Conservation (phyloP, 2,329 filamentous ascomycete species). For the Albophoma yamanashiensis region DNA sequence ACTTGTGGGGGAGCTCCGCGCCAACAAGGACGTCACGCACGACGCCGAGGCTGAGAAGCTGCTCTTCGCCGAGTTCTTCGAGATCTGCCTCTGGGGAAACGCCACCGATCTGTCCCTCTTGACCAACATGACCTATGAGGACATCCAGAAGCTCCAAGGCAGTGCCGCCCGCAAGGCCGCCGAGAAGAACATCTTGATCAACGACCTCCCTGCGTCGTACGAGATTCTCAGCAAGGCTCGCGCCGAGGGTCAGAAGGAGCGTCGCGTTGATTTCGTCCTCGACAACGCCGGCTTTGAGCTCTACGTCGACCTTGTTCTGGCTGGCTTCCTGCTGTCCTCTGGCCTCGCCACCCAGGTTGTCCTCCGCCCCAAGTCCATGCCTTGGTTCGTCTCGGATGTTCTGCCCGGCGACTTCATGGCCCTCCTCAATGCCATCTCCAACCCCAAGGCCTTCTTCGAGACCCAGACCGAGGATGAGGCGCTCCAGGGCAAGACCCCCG, state of each 20-base stretch:
- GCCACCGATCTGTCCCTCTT: constrained; percentile 88
- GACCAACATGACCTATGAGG: constrained; percentile 83
- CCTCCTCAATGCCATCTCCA: constrained; percentile 70
- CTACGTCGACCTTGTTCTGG: constrained; percentile 87
- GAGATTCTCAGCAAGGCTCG: constrained; percentile 54
- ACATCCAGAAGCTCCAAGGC: constrained; percentile 94
- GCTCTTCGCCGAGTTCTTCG: constrained; percentile 85
- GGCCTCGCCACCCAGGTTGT: constrained; percentile 80
- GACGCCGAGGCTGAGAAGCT: constrained; percentile 62
- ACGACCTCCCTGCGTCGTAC: constrained; percentile 70
- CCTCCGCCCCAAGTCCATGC: constrained; percentile 87
- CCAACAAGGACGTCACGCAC: constrained; percentile 36
- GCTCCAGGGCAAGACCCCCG: constrained; percentile 43
- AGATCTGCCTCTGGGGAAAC: constrained; percentile 96
- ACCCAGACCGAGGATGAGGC: constrained; percentile 58
- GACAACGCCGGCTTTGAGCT: constrained; percentile 98
- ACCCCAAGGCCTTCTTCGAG: constrained; percentile 70
- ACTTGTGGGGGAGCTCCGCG: constrained; percentile 55
- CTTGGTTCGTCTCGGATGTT: constrained; percentile 98
- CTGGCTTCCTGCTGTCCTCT: constrained; percentile 76
- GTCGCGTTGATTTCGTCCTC: constrained; percentile 85
- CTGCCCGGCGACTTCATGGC: constrained; percentile 74
- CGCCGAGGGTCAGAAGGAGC: constrained; percentile 50
- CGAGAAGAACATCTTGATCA: constrained; percentile 85
- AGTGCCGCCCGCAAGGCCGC: constrained; percentile 74